phyloP scores from a whole-genome alignment of 2,329 filamentous ascomycete genomes.

The Fusarium coffeatum region DNA sequence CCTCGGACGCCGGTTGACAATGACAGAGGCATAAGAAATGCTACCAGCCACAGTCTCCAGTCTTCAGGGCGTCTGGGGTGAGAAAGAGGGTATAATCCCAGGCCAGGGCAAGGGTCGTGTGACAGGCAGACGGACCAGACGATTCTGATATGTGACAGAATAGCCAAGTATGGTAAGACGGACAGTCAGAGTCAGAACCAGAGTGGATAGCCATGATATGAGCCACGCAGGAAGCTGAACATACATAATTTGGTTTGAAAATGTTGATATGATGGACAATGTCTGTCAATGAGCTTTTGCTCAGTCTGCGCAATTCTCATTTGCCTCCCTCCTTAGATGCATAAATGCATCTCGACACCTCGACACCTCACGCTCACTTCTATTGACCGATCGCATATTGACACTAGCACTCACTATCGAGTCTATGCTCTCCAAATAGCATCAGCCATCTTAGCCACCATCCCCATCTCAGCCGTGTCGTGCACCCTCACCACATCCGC shows the following conservation, averaged over 20 bases:
- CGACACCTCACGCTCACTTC: neutral
- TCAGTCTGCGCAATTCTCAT: neutral
- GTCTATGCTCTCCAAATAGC: constrained; percentile 78
- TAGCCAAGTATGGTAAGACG: neutral
- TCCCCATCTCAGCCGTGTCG: constrained; percentile 86
- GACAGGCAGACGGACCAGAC: constrained; percentile 1
- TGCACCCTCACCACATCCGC: constrained; percentile 94
- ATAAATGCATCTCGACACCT: constrained; percentile 2
- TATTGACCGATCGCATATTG: neutral
- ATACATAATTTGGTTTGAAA: neutral
- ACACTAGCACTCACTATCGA: neutral
- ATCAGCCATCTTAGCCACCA: constrained; percentile 88
- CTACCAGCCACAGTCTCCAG: neutral
- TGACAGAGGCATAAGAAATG: neutral
- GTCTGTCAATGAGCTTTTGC: neutral
- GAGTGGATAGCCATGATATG: constrained; percentile 3
- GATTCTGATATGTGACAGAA: constrained; percentile 34
- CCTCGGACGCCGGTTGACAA: constrained; percentile 27
- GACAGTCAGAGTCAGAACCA: neutral
- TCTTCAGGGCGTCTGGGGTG: neutral
- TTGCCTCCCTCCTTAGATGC: neutral
- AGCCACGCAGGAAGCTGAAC: neutral
- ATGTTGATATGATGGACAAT: constrained; percentile 2
- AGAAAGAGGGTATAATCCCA: neutral
- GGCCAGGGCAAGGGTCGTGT: neutral